A percentile compares a stretch with the other conserved stretches of the same genome.
Conservation (phyloP, 1,284 basidiomycete species). For the Cryptococcus hybrid region DNA sequence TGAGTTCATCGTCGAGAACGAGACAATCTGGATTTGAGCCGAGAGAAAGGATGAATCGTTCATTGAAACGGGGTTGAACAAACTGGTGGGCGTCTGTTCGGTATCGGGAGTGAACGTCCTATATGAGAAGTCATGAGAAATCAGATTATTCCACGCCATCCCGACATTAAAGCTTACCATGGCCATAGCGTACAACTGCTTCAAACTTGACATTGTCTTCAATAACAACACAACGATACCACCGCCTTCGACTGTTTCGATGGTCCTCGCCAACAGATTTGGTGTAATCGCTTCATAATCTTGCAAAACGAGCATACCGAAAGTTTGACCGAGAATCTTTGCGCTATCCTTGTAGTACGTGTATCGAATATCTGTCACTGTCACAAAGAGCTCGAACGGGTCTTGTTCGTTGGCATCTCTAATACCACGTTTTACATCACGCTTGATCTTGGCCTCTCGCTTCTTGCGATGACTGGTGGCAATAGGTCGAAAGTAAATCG, state of each 20-base stretch:
- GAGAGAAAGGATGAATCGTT: constrained; percentile 93
- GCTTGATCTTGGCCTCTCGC: constrained; percentile 89
- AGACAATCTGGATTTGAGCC: constrained; percentile 88
- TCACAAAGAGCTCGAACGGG: constrained; percentile 97
- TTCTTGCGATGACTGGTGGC: constrained; percentile 85
- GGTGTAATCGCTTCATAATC: constrained; percentile 99
- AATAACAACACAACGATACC: constrained; percentile 88
- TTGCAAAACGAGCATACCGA: constrained; percentile 95
- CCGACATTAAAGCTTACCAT: constrained; percentile 65
- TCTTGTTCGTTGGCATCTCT: constrained; percentile 93
- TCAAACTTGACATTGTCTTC: constrained; percentile 92
- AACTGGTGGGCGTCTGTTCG: constrained; percentile 86
- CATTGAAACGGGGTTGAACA: constrained; percentile 94
- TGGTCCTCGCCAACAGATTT: constrained; percentile 92
- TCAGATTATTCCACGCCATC: background rate
- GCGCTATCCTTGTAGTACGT: constrained; percentile 93
- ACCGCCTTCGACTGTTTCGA: constrained; percentile 98
- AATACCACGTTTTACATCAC: constrained; percentile 89
- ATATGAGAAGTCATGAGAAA: constrained; percentile 6
- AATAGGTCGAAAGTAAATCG: constrained; percentile 3
- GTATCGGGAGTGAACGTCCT: constrained; percentile 94
- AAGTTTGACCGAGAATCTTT: constrained; percentile 95
- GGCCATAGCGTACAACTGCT: constrained; percentile 91
- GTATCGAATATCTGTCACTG: constrained; percentile 98
- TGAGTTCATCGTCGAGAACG: constrained; percentile 95